A percentile compares a stretch with the other conserved stretches of the same genome.
phyloP scores from a whole-genome alignment of 306 rosid species.

The Lablab purpureus region DNA sequence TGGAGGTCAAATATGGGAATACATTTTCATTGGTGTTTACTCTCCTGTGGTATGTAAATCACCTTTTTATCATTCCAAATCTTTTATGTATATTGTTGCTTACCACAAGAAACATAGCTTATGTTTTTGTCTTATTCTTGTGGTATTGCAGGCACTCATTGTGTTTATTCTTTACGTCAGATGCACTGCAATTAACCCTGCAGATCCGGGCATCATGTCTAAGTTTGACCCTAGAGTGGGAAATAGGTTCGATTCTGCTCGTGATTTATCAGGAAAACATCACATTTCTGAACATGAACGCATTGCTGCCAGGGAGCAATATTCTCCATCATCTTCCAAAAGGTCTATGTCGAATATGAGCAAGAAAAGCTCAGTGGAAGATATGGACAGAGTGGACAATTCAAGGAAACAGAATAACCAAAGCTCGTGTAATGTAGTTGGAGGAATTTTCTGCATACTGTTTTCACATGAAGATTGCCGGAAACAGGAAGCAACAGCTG shows the following conservation, averaged over 20 bases:
- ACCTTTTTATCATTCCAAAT: constrained; percentile 26
- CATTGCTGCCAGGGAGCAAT: constrained; percentile 58
- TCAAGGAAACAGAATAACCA: constrained; percentile 52
- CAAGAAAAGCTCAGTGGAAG: constrained; percentile 87
- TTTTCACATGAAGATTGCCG: constrained; percentile 91
- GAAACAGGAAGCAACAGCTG: constrained; percentile 70
- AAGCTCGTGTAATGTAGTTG: constrained; percentile 56
- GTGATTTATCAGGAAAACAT: constrained; percentile 62
- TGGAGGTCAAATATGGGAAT: constrained; percentile 86
- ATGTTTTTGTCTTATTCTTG: constrained; percentile 45
- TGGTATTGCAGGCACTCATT: constrained; percentile 79
- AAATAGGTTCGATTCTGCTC: constrained; percentile 56
- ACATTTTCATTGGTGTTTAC: constrained; percentile 70
- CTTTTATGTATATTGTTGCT: constrained; percentile 24
- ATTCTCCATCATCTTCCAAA: constrained; percentile 78
- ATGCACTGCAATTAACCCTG: constrained; percentile 97
- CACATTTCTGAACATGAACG: constrained; percentile 67
- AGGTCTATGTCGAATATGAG: constrained; percentile 79
- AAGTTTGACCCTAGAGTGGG: constrained; percentile 63
- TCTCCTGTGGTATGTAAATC: constrained; percentile 81
- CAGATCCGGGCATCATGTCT: constrained; percentile 96
- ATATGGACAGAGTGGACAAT: constrained; percentile 60
- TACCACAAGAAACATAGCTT: constrained; percentile 21
- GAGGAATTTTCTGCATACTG: constrained; percentile 75
- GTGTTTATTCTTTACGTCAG: constrained; percentile 93